Evolutionary conservation across 345 rosid genomes (phyloP), one percentile per base, ranked within the genome.

Genomic region (Murraya paniculata): DNA sequence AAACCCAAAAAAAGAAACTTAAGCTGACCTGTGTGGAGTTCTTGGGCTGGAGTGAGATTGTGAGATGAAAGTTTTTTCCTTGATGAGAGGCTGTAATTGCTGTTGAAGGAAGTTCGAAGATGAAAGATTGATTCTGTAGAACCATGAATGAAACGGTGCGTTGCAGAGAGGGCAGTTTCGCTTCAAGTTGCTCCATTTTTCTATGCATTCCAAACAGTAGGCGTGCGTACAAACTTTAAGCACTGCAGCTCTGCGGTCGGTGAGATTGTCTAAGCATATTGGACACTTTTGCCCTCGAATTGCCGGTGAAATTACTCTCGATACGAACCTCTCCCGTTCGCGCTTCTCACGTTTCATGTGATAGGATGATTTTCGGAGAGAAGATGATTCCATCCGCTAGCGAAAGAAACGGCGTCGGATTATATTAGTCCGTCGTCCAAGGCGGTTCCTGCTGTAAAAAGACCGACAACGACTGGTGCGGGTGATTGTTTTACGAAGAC

Each of bases 81-180:
- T 77, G 19, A 57, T 68, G 24, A 77, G 75, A 69, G 86, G 35
- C 10, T 84, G 85, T 61, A 92, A 78, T 14, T 73, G 80, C 82
- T 85, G 87, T 41, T 71, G 86, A 56, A 70, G 53, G 80, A 85
- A 90, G 7, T 14, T 75, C 19, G 83, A 53, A 28, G 86, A 81
- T 8, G 83, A 82, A 74, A 80, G 70, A 77, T 84, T 78, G 82
- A 79, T 84, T 2, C 74, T 76, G 77, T 75, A 83, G 78, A 87
- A 85, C 92, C 91, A 91, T 0, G 93, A 92, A 82, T 85, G 79
- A 79, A 91, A 90, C 50, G 66, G 57, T n/a, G 82, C 74, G 82
- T 88, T 92, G 84, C 98, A 90, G 81, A 94, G 93, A 72, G 97
- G 95, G 68, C 95, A 90, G 31, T 55, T 86, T 69, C 93, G 86